Evolutionary conservation across 1,284 basidiomycete species (phyloP).

Genomic region (Volvariella volvacea): DNA sequence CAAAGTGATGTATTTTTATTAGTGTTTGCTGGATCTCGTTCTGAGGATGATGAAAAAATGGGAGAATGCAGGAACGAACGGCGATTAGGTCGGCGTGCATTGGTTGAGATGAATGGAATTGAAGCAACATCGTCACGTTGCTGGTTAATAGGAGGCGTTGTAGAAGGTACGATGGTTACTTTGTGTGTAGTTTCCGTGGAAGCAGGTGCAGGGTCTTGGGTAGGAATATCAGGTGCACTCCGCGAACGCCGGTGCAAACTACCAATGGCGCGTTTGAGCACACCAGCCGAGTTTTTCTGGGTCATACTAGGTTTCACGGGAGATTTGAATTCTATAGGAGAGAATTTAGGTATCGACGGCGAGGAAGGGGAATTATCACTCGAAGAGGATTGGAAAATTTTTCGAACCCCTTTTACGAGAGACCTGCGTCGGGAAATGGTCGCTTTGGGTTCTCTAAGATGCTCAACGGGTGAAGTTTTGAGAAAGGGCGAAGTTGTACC

Average conservation of each 20-base stretch:
- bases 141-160: no score
- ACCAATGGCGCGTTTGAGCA: background rate
- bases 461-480: background rate
- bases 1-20: slow-evolving; percentile 14
- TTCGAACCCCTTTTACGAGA: background rate
- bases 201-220: no score
- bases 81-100: no score
- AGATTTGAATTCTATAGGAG: background rate
- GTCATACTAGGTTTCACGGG: no score
- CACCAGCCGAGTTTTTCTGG: background rate
- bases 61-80: slow-evolving; percentile 10
- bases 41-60: slow-evolving; percentile 9
- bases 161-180: no score
- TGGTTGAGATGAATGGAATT: no score
- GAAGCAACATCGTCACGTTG: no score
- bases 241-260: slow-evolving; percentile 32
- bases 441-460: background rate
- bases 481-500: background rate
- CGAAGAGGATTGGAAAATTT: background rate
- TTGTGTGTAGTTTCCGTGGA: no score
- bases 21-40: slow-evolving; percentile 8
- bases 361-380: background rate
- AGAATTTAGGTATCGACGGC: background rate
- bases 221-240: slow-evolving; percentile 39
- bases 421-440: background rate